Evolutionary conservation across 2,329 filamentous ascomycete genomes (phyloP).

Genomic region (Fusarium poae): DNA sequence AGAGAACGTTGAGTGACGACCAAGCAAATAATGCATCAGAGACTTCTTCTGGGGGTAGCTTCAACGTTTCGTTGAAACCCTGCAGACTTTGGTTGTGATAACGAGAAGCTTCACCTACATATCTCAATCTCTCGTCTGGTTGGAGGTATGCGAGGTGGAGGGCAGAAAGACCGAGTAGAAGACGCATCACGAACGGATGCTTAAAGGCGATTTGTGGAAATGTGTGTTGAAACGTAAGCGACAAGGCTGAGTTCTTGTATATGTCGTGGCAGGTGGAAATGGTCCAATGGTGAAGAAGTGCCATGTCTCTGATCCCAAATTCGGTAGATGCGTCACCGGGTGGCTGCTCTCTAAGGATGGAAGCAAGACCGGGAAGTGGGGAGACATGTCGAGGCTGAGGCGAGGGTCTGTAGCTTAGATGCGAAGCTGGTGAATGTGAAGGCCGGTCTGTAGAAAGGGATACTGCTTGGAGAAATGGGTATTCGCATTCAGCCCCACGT

Average conservation of each 20-base stretch:
- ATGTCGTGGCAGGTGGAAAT: background rate
- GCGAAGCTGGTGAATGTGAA: background rate
- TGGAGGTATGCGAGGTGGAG: constrained; percentile 13
- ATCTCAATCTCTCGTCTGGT: background rate
- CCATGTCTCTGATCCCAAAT: constrained; percentile 3
- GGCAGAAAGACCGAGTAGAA: background rate
- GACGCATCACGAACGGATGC: background rate
- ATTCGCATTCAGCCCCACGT: constrained; percentile 13
- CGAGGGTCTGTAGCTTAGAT: background rate
- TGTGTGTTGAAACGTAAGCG: background rate
- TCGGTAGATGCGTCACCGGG: background rate
- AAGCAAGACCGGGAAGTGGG: background rate
- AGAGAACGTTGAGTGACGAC: constrained; percentile 12
- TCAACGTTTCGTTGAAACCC: background rate
- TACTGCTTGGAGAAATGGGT: background rate
- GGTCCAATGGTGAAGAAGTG: constrained; percentile 15
- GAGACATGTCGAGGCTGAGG: constrained; percentile 3
- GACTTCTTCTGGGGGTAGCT: rapidly evolving
- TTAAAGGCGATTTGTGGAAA: constrained; percentile 1
- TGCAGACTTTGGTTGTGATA: background rate
- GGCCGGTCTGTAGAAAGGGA: background rate
- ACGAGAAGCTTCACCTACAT: background rate
- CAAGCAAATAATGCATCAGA: background rate
- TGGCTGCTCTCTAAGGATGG: background rate
- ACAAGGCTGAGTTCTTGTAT: constrained; percentile 19